Percentiles rank a stretch among this genome's conserved stretches.
These are phyloP conservation scores for Trichoderma koningiopsis DNA, from an alignment of 2,329 filamentous ascomycete genomes.

Conservation along the genomic window DNA sequence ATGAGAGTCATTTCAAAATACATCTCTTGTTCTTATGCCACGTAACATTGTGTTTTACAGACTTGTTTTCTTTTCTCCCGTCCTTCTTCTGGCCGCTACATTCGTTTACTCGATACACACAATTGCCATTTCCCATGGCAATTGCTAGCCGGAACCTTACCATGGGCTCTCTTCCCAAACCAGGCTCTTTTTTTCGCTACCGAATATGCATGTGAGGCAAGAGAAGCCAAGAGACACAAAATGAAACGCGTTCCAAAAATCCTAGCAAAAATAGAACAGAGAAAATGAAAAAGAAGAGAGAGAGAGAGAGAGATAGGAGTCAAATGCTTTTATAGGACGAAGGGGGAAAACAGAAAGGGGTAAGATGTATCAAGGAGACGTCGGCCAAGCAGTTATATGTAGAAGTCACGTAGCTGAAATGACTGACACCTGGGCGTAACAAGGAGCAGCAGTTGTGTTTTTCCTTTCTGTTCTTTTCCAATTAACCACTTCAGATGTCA, in stretches of 20 bases:
- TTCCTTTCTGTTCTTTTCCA: background rate
- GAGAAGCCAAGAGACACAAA: background rate
- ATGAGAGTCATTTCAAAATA: background rate
- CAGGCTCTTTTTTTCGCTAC: background rate
- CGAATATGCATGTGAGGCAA: background rate
- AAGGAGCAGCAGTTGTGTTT: background rate
- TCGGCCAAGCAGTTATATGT: background rate
- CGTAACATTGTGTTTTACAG: background rate
- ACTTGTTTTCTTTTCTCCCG: background rate
- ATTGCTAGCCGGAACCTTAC: background rate
- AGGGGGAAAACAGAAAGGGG: background rate
- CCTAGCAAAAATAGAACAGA: background rate
- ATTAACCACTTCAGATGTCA: constrained; percentile 62
- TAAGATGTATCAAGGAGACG: background rate
- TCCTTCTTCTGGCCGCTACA: background rate
- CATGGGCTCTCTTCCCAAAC: background rate
- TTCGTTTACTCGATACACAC: constrained; percentile 13
- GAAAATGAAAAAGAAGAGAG: background rate
- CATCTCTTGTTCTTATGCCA: background rate
- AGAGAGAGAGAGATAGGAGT: background rate
- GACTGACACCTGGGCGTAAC: background rate
- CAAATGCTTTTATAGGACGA: constrained; percentile 8
- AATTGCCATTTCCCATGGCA: background rate
- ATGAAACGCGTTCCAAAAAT: background rate
- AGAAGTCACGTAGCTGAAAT: background rate